These are phyloP conservation scores for Fusarium piperis DNA, from an alignment of 2,329 filamentous ascomycete species.

Conservation along the genomic window DNA sequence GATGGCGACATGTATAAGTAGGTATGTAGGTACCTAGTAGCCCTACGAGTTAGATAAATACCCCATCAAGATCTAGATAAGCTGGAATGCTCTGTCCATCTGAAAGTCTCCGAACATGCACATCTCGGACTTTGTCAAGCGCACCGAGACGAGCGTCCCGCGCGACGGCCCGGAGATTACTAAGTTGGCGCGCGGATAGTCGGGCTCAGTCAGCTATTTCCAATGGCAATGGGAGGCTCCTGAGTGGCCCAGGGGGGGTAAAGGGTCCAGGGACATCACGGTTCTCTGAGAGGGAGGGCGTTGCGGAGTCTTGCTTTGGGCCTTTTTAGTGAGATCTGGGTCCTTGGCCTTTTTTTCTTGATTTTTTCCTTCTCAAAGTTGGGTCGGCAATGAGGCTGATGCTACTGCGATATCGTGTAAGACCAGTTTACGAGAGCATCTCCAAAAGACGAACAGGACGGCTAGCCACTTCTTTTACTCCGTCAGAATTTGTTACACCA, in stretches of 20 bases:
- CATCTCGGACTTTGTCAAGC: background rate
- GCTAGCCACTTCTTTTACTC: background rate
- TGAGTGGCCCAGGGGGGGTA: constrained; percentile 23
- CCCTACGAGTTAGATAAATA: background rate
- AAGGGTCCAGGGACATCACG: constrained; percentile 17
- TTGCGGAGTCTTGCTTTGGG: background rate
- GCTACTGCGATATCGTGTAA: constrained; percentile 9
- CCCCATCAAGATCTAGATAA: background rate
- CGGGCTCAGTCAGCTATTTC: constrained; percentile 37
- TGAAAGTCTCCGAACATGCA: background rate
- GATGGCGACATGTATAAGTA: background rate
- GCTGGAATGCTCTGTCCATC: background rate
- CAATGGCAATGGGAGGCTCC: constrained; percentile 27
- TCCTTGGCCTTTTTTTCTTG: background rate
- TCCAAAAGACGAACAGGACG: background rate
- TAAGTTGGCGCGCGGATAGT: constrained; percentile 37
- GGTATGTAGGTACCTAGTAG: background rate
- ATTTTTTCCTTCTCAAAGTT: background rate
- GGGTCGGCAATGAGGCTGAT: constrained; percentile 27
- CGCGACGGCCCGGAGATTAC: constrained; percentile 25
- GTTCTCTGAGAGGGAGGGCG: constrained; percentile 9
- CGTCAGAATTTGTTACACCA: background rate
- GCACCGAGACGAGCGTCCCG: background rate
- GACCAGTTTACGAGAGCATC: background rate
- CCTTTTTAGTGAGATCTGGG: constrained; percentile 12